These are phyloP conservation scores for Nothophaeocryptopus gaeumannii DNA, from an alignment of 2,329 filamentous ascomycete genomes.

Conservation along the genomic window DNA sequence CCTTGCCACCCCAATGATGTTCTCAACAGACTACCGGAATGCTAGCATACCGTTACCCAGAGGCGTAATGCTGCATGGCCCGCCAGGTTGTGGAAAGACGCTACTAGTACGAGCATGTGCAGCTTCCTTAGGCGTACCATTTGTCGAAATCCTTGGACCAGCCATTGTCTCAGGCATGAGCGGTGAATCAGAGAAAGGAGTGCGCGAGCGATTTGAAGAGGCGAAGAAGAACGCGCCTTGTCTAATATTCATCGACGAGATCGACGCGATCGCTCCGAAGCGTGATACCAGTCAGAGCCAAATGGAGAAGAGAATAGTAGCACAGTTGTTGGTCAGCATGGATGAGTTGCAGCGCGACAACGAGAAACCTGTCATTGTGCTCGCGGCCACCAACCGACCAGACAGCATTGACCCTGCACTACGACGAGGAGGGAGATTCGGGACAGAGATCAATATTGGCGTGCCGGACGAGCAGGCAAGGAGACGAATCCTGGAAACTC, in stretches of 20 bases:
- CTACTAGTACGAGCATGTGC: conserved; percentile 79
- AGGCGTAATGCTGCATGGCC: conserved; percentile 76
- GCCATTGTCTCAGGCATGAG: conserved; percentile 84
- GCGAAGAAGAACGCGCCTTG: conserved; percentile 83
- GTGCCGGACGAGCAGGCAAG: conserved; percentile 75
- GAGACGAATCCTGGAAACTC: conserved; percentile 71
- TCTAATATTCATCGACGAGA: conserved; percentile 86
- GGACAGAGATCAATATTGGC: conserved; percentile 80
- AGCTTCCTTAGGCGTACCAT: conserved; percentile 70
- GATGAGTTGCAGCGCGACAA: conserved; percentile 68
- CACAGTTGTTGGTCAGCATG: conserved; percentile 82
- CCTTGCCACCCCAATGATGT: conserved; percentile 69
- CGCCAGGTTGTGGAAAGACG: conserved; percentile 83
- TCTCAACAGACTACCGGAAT: conserved; percentile 62
- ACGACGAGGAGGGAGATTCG: conserved; percentile 71
- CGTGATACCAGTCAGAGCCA: conserved; percentile 78
- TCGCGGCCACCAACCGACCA: conserved; percentile 86
- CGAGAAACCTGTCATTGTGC: conserved; percentile 73
- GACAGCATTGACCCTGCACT: conserved; percentile 81
- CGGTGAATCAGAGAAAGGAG: conserved; percentile 82
- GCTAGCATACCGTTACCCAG: conserved; percentile 68
- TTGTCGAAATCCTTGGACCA: conserved; percentile 77
- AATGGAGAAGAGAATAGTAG: conserved; percentile 84
- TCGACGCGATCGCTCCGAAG: conserved; percentile 87
- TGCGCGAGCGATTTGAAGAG: conserved; percentile 82